Percentiles rank a stretch among this genome's conserved stretches.
These are phyloP conservation scores for Suillus subalutaceus DNA, from an alignment of 768 basidiomycete species.

Conservation along the genomic window DNA sequence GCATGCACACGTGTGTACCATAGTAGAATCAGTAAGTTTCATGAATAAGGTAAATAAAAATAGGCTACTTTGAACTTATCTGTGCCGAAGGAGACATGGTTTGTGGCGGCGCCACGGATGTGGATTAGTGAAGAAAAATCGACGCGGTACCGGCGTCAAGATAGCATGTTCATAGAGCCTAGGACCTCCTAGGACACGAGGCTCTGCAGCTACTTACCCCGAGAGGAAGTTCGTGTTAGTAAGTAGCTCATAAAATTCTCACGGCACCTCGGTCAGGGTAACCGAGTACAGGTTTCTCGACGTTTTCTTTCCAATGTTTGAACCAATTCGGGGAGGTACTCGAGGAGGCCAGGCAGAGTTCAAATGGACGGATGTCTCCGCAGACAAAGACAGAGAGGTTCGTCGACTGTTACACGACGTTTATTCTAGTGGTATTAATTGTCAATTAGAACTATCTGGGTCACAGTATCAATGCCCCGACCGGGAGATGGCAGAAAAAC, in stretches of 20 bases:
- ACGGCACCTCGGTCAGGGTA: not conserved
- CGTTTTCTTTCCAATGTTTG: constrained; percentile 57
- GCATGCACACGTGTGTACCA: too few relatives aligned
- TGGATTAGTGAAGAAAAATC: too few relatives aligned
- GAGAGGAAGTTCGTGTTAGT: not conserved
- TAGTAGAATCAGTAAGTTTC: too few relatives aligned
- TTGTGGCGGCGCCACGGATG: too few relatives aligned
- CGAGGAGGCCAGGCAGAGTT: constrained; percentile 91
- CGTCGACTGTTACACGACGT: constrained; percentile 13
- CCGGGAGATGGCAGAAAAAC: constrained; percentile 97
- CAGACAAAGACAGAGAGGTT: constrained; percentile 93
- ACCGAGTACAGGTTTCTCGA: not conserved
- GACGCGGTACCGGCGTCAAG: not conserved
- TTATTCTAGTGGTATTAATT: constrained; percentile 1
- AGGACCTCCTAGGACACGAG: constrained; percentile 1
- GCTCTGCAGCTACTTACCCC: not conserved
- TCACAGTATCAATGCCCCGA: constrained; percentile 92
- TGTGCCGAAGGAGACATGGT: too few relatives aligned
- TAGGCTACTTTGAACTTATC: too few relatives aligned
- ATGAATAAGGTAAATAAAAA: too few relatives aligned
- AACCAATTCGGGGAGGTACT: constrained; percentile 86
- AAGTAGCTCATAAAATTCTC: not conserved
- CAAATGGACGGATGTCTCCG: constrained; percentile 89
- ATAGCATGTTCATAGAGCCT: constrained; percentile 1
- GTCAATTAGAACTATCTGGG: constrained; percentile 84